Evolutionary conservation across 2,329 filamentous ascomycete species (phyloP).

Genomic region (Colletotrichum nymphaeae): DNA sequence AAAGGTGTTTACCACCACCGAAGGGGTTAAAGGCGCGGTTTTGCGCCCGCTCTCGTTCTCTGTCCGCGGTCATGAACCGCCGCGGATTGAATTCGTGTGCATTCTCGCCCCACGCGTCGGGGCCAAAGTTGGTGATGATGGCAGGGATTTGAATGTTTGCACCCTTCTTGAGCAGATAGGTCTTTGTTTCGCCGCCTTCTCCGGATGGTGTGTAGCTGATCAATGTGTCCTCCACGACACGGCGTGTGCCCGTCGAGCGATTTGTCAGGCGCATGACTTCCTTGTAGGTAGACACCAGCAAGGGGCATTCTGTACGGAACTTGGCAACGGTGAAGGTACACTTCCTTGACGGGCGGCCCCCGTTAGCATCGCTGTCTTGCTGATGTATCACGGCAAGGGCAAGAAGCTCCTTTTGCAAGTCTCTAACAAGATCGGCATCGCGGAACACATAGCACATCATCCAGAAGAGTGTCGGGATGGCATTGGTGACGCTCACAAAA

Average conservation of each 20-base stretch:
- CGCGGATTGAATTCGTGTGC: slow-evolving; percentile 40
- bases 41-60: slow-evolving; percentile 39
- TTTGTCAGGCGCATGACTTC: slow-evolving; percentile 28
- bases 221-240: slow-evolving; percentile 19
- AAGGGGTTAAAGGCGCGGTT: slow-evolving; percentile 43
- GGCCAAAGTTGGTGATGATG: slow-evolving; percentile 39
- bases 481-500: slow-evolving; percentile 48
- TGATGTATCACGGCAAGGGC: not conserved
- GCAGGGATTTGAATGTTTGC: slow-evolving; percentile 39
- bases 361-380: not conserved
- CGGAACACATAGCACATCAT: slow-evolving; percentile 45
- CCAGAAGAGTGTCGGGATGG: slow-evolving; percentile 52
- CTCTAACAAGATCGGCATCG: not conserved
- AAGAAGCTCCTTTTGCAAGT: slow-evolving; percentile 3
- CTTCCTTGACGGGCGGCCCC: not conserved
- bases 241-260: slow-evolving; percentile 8
- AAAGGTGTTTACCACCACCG: slow-evolving; percentile 47
- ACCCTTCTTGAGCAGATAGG: slow-evolving; percentile 21
- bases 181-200: not conserved
- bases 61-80: slow-evolving; percentile 38
- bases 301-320: not conserved
- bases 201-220: slow-evolving; percentile 13
- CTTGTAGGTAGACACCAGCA: slow-evolving; percentile 17
- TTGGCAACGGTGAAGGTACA: not conserved
- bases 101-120: slow-evolving; percentile 41